Base-by-base conservation (phyloP, 2,329 filamentous ascomycete species). In the Arthrocladium fulminans region DNA sequence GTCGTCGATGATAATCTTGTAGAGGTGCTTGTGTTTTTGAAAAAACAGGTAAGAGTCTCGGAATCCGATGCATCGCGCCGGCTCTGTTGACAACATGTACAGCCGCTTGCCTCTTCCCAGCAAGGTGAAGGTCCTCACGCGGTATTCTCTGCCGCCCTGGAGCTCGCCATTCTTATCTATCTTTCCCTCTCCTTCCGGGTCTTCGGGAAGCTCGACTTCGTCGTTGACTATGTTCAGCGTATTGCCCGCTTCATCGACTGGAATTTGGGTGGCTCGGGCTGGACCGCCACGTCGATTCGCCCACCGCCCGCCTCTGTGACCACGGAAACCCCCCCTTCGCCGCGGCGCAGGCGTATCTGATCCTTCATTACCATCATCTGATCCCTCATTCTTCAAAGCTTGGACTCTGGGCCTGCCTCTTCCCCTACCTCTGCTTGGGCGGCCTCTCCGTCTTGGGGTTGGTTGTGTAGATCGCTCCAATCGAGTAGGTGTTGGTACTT, bases 81-180 rank as follows among this genome's bases (percentile, higher is more conserved):
- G 94, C 63, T 98, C 92, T 3, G 92, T 98, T 2, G 92, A 97
- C 67, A 98, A 71, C 92, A 98, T 98, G 78, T 98, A 98, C 9
- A 94, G 80, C 48, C 89, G 75, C 43, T 90, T 79, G 30, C 85
- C 88, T 55, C 89, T 81, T 47, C 87, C 88, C 15, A 81, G 76
- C 55, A 98, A 85, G 6, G 85, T 95, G 66, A 98, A 98, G 1
- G 90, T 95, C 52, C 92, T 85, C 62, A 94, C 95, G 23, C 92
- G 83, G 66, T 98, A 98, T 61, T 97, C 88, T 58, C 92, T 80
- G 3, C 84, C 89, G 23, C 80, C 92, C 54, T 82, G 75, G 2
- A 98, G 76, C 60, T 86, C 81, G 24, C 92, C 92, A 59, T 84
- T 68, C 70, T 90, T 90, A 69, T 96, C 87, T 7, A 98, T 90